These are phyloP conservation scores for Tricholomella constricta DNA, from an alignment of 768 basidiomycete genomes.

Conservation along the genomic window DNA sequence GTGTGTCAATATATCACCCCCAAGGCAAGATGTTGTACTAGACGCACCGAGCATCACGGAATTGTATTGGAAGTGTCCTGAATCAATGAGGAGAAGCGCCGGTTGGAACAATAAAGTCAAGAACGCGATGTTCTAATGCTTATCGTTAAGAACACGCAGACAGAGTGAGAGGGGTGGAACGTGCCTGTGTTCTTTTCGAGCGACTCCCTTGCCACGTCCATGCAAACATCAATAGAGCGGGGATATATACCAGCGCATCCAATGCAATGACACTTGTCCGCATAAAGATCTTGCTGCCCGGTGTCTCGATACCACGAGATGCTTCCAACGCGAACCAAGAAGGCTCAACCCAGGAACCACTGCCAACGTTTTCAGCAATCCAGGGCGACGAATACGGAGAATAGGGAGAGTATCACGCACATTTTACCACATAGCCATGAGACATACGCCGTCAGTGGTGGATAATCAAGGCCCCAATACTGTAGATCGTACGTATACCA, in stretches of 20 bases:
- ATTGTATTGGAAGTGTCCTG: conserved; percentile 96
- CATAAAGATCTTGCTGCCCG: conserved; percentile 75
- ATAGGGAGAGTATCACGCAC: conserved; percentile 43
- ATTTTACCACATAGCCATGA: conserved; percentile 81
- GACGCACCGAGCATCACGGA: conserved; percentile 84
- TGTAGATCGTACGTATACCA: conserved; percentile 91
- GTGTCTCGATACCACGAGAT: conserved; percentile 74
- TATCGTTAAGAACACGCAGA: conserved; percentile 7
- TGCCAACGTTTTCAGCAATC: conserved; percentile 13
- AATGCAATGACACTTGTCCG: conserved; percentile 68
- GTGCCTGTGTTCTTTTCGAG: conserved; percentile 79
- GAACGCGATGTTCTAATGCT: conserved; percentile 62
- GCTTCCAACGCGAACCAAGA: conserved; percentile 70
- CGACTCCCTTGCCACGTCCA: conserved; percentile 65
- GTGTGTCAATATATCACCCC: neutral
- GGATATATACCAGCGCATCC: conserved; percentile 75
- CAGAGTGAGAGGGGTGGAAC: conserved; percentile 13
- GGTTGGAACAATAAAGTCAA: conserved; percentile 81
- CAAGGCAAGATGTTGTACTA: neutral
- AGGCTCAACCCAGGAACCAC: conserved; percentile 43
- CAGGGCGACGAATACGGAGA: neutral
- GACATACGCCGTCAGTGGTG: conserved; percentile 87
- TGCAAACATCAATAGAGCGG: conserved; percentile 69
- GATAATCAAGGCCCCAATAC: conserved; percentile 97
- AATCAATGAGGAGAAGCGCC: conserved; percentile 80